Base-by-base conservation (phyloP, 805 yeast species). In the Hanseniaspora thailandica region DNA sequence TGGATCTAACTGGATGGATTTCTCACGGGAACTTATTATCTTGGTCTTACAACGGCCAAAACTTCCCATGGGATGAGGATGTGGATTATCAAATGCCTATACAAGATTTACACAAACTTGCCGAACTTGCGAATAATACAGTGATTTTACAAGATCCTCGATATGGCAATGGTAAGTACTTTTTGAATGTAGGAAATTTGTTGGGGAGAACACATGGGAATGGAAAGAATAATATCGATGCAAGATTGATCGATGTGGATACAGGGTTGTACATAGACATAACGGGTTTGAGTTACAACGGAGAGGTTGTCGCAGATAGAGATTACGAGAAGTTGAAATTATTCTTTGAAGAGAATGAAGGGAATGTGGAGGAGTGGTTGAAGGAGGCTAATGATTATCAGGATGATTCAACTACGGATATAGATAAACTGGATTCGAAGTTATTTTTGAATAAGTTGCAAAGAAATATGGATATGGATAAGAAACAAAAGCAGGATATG, bases 241-340 rank as follows among this genome's bases (percentile, higher is more conserved):
- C 85, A 0, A 67, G 93, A 48, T 81, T 83, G 60, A 78, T 84
- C 52, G 89, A 83, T 63, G 69, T 80, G 8, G 84, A 80, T 58
- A 73, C 81, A 5, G 93, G 90, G 0, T 64, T 81, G 53, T 84
- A 78, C 60, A 80, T 84, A 52, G 93, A 84, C 63, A 78, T 84
- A 33, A 84, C 93, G 0, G 89, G 80, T 0, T 65, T 82, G 55
- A 73, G 82, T 2, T 26, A 59, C 64, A 23, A 63, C 63, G 10
- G 66, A 67, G 10, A 50, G 23, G 44, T 50, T 35, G 44, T 50
- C 3, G 34, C 54, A 15, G 47, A 50, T 10, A 34, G 31, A 26
- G 44, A 50, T 8, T 50, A 43, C 25, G 13, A 25, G 13, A 5
- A 3, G 22, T 26, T 50, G 17, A 4, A 13, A 26, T 30, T 28